A percentile compares a stretch with the other conserved stretches of the same genome.
phyloP scores from a whole-genome alignment of 805 yeast species.

The Yamadazyma paraphyllophila region DNA sequence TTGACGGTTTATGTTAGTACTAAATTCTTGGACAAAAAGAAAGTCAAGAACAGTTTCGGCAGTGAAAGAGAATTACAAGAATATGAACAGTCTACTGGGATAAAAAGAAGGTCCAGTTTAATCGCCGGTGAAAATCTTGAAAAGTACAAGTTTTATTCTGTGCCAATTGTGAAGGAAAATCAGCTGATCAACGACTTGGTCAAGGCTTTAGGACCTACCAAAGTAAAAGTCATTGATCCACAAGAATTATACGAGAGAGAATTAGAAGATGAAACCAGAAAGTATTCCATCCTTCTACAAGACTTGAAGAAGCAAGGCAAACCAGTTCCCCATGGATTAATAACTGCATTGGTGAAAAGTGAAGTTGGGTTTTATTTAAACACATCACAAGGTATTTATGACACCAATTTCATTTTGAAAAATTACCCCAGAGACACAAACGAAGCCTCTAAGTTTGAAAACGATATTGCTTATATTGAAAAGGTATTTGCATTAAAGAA shows the following conservation, averaged over 20 bases:
- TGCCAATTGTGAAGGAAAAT: constrained; percentile 30
- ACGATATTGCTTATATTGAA: constrained; percentile 54
- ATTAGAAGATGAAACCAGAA: constrained; percentile 40
- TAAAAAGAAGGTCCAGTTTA: constrained; percentile 48
- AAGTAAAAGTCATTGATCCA: constrained; percentile 50
- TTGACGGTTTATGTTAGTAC: constrained; percentile 29
- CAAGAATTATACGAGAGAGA: constrained; percentile 46
- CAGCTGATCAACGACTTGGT: constrained; percentile 19
- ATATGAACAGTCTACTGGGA: constrained; percentile 48
- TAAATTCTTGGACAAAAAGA: constrained; percentile 28
- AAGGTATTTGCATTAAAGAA: constrained; percentile 36
- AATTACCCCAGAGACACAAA: constrained; percentile 62
- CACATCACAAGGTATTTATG: constrained; percentile 36
- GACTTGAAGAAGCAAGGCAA: constrained; percentile 32
- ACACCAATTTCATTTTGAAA: constrained; percentile 49
- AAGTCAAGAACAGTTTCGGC: constrained; percentile 35
- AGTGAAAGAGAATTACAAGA: constrained; percentile 49
- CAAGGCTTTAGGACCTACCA: constrained; percentile 16
- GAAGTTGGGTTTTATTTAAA: constrained; percentile 34
- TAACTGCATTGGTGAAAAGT: constrained; percentile 48
- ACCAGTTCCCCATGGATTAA: constrained; percentile 43
- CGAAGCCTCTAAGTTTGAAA: constrained; percentile 73
- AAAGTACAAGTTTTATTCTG: constrained; percentile 41
- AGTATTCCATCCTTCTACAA: constrained; percentile 52
- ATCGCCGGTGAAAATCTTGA: constrained; percentile 36